Base-by-base conservation (phyloP, 495 filamentous ascomycete species). In the Monascus purpureus region DNA sequence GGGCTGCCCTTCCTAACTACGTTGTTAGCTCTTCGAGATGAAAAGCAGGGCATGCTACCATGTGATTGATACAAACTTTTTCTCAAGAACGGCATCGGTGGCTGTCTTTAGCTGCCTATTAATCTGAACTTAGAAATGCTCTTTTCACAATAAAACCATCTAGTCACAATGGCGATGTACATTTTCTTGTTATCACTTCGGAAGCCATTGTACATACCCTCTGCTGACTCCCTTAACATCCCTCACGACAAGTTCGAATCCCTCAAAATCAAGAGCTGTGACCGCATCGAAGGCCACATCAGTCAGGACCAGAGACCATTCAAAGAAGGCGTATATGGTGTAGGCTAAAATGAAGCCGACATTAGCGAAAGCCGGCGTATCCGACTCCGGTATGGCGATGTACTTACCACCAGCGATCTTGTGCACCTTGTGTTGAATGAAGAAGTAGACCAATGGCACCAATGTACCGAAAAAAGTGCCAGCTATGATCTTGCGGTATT, bases 181-280 rank as follows among this genome's bases (percentile, higher is more conserved):
- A 64, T 67, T 63, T 55, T 20, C 19, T 44, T 39, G 27, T 69
- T 70, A 22, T 22, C 72, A 97, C 67, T 77, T 81, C 42, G 92
- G 92, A 70, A 96, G 84, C 84, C 83, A 82, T 56, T 76, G 74
- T 69, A 96, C 92, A 76, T 99, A 99, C 92, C 90, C 92, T 86
- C 88, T 90, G 62, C 80, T 87, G 47, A 77, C 59, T 32, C 90
- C 87, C 57, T 86, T 86, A 25, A 83, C 67, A 65, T 99, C 90
- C 54, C 71, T 79, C 35, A 99, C 66, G 46, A 86, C 72, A 39
- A 99, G 56, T 51, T 99, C 88, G 49, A 99, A 80, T 15, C 73
- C 75, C 25, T 77, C 71, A 62, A 96, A 99, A 54, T 99, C 90
- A 33, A 95, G 58, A n/a, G 82, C 82, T 7, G 90, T 96, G 34